Conservation (phyloP, 768 basidiomycete genomes). For the Pholiota conissans region DNA sequence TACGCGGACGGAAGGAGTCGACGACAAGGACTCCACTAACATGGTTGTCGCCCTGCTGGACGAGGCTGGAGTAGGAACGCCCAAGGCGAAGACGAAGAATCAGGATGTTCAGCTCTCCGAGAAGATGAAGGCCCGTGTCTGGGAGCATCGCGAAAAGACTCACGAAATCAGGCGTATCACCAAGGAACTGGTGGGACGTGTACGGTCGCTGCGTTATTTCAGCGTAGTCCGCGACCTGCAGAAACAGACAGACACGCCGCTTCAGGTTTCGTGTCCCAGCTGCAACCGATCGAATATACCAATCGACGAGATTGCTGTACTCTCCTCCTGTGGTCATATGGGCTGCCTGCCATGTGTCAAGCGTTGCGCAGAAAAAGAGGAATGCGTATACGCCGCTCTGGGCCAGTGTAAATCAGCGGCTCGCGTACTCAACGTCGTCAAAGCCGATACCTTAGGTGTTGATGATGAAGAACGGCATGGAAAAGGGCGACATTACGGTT, state of each 20-base stretch:
- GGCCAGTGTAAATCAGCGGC: constrained; percentile 80
- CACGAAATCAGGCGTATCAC: constrained; percentile 82
- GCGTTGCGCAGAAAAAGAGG: constrained; percentile 70
- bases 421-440: constrained; percentile 79
- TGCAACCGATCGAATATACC: constrained; percentile 59
- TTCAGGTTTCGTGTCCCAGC: constrained; percentile 59
- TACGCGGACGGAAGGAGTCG: constrained; percentile 67
- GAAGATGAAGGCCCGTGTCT: constrained; percentile 60
- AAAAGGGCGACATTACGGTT: constrained; percentile 74
- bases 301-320: constrained; percentile 71
- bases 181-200: constrained; percentile 88
- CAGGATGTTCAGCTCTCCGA: constrained; percentile 59
- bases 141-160: constrained; percentile 85
- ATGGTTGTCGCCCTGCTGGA: constrained; percentile 59
- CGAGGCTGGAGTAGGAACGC: constrained; percentile 51
- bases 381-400: constrained; percentile 73
- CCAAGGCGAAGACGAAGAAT: constrained; percentile 49
- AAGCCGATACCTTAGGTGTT: constrained; percentile 73
- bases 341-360: constrained; percentile 79
- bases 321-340: constrained; percentile 91
- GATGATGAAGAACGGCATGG: constrained; percentile 78
- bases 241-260: constrained; percentile 62
- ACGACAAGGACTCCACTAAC: constrained; percentile 75
- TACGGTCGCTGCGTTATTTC: constrained; percentile 91
- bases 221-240: constrained; percentile 88